Evolutionary conservation across 192 early-diverging fungal genomes (phyloP).

Genomic region (Coemansia sp.): DNA sequence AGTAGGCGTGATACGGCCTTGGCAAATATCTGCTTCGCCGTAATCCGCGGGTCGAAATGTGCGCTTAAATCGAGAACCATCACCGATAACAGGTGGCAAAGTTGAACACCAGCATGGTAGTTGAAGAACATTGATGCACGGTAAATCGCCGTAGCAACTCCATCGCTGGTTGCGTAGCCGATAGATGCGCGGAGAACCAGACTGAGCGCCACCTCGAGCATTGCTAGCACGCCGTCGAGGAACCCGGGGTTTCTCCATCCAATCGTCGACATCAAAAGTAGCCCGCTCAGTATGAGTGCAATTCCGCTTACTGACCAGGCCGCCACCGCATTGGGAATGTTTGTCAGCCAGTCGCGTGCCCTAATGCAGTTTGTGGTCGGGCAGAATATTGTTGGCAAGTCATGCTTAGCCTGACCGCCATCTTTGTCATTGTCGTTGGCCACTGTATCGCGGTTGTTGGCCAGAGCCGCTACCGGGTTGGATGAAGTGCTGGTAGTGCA

Average conservation of each 20-base stretch:
- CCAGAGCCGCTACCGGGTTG: not conserved
- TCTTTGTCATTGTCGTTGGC: not conserved
- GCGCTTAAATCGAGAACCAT: conserved; percentile 10
- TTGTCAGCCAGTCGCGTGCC: conserved; percentile 29
- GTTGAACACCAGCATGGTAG: conserved; percentile 29
- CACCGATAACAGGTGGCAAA: conserved; percentile 13
- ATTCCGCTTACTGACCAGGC: conserved; percentile 25
- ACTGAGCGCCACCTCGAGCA: conserved; percentile 28
- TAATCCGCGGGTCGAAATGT: conserved; percentile 22
- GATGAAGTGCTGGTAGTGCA: not conserved
- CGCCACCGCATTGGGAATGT: conserved; percentile 18
- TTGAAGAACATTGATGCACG: conserved; percentile 33
- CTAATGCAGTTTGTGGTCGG: not conserved
- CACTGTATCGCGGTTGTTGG: not conserved
- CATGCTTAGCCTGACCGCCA: not conserved
- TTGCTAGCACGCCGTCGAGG: conserved; percentile 27
- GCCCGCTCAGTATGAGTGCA: not conserved
- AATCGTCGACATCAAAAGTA: conserved; percentile 9
- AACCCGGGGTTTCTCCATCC: conserved; percentile 17
- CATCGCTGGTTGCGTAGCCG: not conserved
- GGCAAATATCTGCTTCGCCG: conserved; percentile 1
- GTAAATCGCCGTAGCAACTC: conserved; percentile 12
- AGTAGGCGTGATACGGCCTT: conserved; percentile 11
- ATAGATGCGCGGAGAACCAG: conserved; percentile 24
- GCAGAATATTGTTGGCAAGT: conserved; percentile 16